These are phyloP conservation scores for Tetradesmus lagerheimii DNA, from an alignment of 139 green algal species.

Conservation along the genomic window DNA sequence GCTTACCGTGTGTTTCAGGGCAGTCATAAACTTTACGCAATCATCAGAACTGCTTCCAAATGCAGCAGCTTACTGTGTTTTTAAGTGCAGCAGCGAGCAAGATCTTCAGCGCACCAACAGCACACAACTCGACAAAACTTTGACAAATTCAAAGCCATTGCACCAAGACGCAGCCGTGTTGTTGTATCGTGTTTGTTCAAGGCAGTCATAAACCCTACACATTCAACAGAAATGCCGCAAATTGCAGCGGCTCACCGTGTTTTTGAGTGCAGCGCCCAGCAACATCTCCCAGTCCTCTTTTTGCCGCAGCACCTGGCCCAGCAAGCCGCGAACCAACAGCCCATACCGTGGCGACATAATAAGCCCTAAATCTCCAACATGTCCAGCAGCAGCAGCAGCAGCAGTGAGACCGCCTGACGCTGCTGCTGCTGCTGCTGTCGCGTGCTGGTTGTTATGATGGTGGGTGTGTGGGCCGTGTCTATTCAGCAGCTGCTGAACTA, in stretches of 20 bases:
- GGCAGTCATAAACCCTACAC: no score
- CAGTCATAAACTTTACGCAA: no score
- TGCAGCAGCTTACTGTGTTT: no score
- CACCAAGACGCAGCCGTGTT: no score
- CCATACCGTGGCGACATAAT: not conserved
- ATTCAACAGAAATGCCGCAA: no score
- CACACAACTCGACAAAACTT: not conserved
- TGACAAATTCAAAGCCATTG: no score
- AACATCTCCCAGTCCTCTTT: not conserved
- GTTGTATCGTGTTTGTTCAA: no score
- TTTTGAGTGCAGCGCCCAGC: not conserved
- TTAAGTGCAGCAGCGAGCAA: no score
- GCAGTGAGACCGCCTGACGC: not conserved
- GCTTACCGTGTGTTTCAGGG: no score
- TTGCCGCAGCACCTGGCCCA: not conserved
- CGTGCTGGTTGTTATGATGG: not conserved
- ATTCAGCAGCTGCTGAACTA: constrained; percentile 4
- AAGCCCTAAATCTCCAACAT: not conserved
- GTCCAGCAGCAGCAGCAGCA: not conserved
- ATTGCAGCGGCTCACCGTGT: not conserved
- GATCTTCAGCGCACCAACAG: no score
- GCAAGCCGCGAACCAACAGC: not conserved
- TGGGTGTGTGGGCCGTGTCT: not conserved
- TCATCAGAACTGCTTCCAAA: no score
- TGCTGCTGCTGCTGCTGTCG: constrained; percentile 27